Percentiles rank a stretch among this genome's conserved stretches.
phyloP scores from a whole-genome alignment of 495 filamentous ascomycete genomes.

The Penicillium ochrochloron region DNA sequence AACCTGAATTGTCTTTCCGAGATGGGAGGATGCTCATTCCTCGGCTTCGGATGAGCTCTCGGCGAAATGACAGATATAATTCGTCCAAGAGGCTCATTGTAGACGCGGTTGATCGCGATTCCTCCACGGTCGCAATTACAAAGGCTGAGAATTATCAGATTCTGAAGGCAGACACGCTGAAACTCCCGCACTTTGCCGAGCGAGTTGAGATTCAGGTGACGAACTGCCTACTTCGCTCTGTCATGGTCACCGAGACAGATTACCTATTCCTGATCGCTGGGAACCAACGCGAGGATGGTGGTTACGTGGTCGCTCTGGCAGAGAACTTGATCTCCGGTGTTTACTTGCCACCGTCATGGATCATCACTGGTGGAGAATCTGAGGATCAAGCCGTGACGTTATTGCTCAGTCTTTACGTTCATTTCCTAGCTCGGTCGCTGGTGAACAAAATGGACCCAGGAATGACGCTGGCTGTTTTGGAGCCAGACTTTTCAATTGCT shows the following conservation, averaged over 20 bases:
- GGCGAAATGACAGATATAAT: conserved; percentile 46
- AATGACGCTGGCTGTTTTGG: conserved; percentile 21
- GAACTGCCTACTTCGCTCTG: conserved; percentile 21
- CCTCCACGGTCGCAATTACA: conserved; percentile 11
- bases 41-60: conserved; percentile 27
- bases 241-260: conserved; percentile 15
- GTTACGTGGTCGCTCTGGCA: conserved; percentile 19
- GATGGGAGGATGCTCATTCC: conserved; percentile 36
- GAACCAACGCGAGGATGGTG: background rate
- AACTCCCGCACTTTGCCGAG: background rate
- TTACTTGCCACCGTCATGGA: conserved; percentile 18
- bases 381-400: conserved; percentile 11
- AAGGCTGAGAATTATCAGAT: conserved; percentile 21
- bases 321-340: conserved; percentile 21
- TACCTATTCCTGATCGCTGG: conserved; percentile 26
- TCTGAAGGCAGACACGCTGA: conserved; percentile 6
- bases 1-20: conserved; percentile 33
- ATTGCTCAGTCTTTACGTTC: conserved; percentile 24
- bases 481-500: conserved; percentile 27
- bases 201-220: conserved; percentile 18
- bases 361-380: conserved; percentile 12
- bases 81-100: conserved; percentile 36
- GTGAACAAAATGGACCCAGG: conserved; percentile 17
- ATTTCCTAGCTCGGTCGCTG: conserved; percentile 25
- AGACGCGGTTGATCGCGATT: conserved; percentile 14